Base-by-base conservation (phyloP, 1,284 basidiomycete genomes). In the Cutaneotrichosporon sp. region DNA sequence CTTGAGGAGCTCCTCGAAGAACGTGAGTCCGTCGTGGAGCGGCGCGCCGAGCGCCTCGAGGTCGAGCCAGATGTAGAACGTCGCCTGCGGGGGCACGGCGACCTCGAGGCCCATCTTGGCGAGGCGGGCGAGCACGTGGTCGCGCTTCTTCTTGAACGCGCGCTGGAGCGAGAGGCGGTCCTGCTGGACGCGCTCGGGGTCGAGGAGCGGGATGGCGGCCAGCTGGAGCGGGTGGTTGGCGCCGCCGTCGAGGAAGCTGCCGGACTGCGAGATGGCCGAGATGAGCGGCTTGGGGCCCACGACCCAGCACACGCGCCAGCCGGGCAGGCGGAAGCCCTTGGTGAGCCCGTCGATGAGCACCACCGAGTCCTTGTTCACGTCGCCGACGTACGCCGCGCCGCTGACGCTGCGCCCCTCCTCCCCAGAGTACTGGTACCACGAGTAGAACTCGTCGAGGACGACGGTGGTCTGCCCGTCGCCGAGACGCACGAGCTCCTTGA, bases 261-360 rank as follows among this genome's bases (percentile, higher is more conserved):
- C 91, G 27, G 89, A 89, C 72, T 95, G 92, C 20, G 89, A 90
- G 50, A 95, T 85, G 1, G 92, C 92, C 9, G 87, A 87, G 69
- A 95, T 84, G 52, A 95, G 79, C 73, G 90, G 89, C 80, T 89
- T 92, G n/a, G 92, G 93, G 0, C 91, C 95, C n/a, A 97, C 79
- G 18, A 97, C 92, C 94, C 94, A 97, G 81, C 92, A 95, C 36
- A 94, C 83, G 70, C 94, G 86, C 92, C 92, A 95, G 24, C 93
- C 93, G 11, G 93, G 91, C 52, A 93, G 87, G 72, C 79, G 67
- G 73, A 80, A 81, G 55, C 89, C 92, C 84, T 97, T 95, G 14
- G 94, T 97, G 55, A 97, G 83, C 25, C 94, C 94, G 71, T 95
- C 91, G 67, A 97, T 89, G 67, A 97, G 86, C 49, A 97, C 82